Evolutionary conservation across 2,329 filamentous ascomycete genomes (phyloP), one percentile per base, ranked within the genome.

Genomic region (Claviceps digitariae): DNA sequence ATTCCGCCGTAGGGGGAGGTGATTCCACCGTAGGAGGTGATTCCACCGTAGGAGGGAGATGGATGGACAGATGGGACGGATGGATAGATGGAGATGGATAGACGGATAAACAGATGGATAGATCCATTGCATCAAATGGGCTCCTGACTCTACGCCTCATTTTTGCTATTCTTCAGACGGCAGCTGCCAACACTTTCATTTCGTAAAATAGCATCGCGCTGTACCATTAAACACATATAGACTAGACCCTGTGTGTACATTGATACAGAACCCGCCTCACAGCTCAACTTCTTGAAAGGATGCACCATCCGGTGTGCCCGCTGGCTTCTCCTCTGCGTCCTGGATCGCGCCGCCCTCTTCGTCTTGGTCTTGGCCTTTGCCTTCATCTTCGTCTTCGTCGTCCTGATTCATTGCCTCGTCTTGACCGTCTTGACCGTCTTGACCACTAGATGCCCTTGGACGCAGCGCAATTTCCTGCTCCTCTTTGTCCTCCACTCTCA

Each of bases 251-350:
- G 4, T 12, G 31, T 34, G 31, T 9, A 34, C 9, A 34, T 12
- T 9, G 31, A 34, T 12, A 12, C 7, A 34, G 31, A 20, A 6
- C 40, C 13, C 10, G 10, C 8, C 4, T 50, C 20, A 83, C 60
- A 84, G 67, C 56, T 77, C 78, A 48, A 84, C 79, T 59, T 84
- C 78, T 60, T 83, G 79, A 65, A 84, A 83, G n/a, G 78, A 79
- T 5, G 73, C 72, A 0, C 76, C 75, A 57, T 81, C 78, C 20
- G 78, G 74, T 7, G 76, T 77, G 44, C 70, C 67, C 17, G 70
- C 67, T 0, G 71, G 67, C 57, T 72, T 74, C 17, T 64, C 66
- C 43, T 62, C 62, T 3, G 66, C 63, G 13, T 69, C 67, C 6
- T 64, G 63, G 6, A 62, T 60, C 6, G 66, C 64, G 4, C 65